Evolutionary conservation across 2,329 filamentous ascomycete species (phyloP), one percentile per base, ranked within the genome.

Genomic region (Ophiognomonia clavigignenti-juglandacearum): DNA sequence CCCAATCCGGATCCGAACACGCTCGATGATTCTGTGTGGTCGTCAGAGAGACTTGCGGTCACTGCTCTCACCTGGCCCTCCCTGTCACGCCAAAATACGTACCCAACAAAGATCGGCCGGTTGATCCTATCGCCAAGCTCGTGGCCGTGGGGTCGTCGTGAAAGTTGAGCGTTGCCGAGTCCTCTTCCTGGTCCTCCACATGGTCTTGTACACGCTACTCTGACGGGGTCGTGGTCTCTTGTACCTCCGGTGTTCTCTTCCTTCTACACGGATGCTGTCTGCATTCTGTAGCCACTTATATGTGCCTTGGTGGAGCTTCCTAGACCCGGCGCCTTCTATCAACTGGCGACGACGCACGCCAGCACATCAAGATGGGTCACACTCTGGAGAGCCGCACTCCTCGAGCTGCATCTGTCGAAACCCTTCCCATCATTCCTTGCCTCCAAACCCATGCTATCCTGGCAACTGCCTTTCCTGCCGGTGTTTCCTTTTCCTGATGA

Each of bases 281-380:
- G 45, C 49, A 51, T 51, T 43, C 49, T 35, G 49, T 51, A 41
- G 50, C 56, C 60, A 52, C 57, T 64, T 67, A 65, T 66, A 70
- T 72, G 68, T 75, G 71, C 70, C 66, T 69, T 66, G 67, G 78
- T 82, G 78, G 79, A 80, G 76, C 74, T 75, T 72, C 60, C 71
- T 80, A 78, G 76, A 75, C 71, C 75, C 73, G 75, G 72, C 73
- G 71, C 68, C 70, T 77, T 74, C 74, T 73, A 80, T 83, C 77
- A 82, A 91, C 84, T 92, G 87, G 87, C 79, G 79, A 82, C 76
- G 77, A 85, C 76, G 75, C 74, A 83, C 84, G 88, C 88, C 89
- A 95, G 77, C 88, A 86, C 89, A 95, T 90, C 88, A 87, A 74
- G 71, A 81, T 80, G 78, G 79, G 78, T 80, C 78, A 78, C 78